Conservation (phyloP, 73 alveolate genomes). For the Paramecium primaurelia region DNA sequence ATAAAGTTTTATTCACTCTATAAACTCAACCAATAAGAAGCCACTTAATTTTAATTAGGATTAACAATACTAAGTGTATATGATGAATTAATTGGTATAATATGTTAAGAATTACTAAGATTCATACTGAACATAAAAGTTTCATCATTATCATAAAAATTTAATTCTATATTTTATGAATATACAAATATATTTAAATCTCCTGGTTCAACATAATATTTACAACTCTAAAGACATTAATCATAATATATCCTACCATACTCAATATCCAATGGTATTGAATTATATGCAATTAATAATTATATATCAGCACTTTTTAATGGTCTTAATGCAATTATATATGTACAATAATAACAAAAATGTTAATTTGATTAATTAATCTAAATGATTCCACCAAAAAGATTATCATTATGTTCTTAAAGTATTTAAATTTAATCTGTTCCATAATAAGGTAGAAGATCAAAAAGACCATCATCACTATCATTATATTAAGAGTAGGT, state of each 20-base stretch:
- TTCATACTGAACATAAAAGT: background rate
- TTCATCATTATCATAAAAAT: background rate
- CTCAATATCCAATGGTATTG: background rate
- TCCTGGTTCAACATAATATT: background rate
- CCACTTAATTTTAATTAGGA: background rate
- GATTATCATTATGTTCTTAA: background rate
- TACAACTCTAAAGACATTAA: background rate
- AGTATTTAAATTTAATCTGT: background rate
- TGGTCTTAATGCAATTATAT: background rate
- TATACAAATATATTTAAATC: background rate
- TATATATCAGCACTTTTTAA: background rate
- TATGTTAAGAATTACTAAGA: background rate
- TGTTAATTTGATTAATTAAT: background rate
- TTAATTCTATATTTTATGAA: background rate
- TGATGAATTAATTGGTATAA: background rate
- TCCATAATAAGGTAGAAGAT: background rate
- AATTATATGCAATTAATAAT: background rate
- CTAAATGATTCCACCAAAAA: background rate
- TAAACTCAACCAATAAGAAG: background rate
- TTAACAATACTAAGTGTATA: background rate
- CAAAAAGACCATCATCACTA: background rate
- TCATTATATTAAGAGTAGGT: background rate
- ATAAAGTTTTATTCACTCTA: background rate
- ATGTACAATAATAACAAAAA: constrained; percentile 1
- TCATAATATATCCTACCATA: background rate